These are phyloP conservation scores for Neurospora sp. DNA, from an alignment of 495 filamentous ascomycete species.

Conservation along the genomic window DNA sequence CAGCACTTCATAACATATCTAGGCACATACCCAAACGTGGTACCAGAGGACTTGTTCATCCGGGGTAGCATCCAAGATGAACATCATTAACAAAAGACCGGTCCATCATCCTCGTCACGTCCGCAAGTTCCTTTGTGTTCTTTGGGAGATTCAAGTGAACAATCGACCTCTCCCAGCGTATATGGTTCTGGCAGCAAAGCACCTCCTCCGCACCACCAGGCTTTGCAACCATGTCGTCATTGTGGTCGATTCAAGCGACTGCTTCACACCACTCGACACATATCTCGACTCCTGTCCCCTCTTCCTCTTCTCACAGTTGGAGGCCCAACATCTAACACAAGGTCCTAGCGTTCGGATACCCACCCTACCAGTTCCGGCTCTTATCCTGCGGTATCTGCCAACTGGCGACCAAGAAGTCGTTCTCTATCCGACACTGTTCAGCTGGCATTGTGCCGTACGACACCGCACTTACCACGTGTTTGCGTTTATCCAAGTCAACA, in stretches of 20 bases:
- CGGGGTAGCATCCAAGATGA: neutral
- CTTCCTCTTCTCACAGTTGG: conserved; percentile 29
- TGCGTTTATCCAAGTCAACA: conserved; percentile 19
- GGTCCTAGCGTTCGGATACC: conserved; percentile 4
- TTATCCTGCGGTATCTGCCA: conserved; percentile 10
- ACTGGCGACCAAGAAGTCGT: neutral
- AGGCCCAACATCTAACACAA: conserved; percentile 25
- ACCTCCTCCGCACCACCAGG: conserved; percentile 4
- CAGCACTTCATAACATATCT: neutral
- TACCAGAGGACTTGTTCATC: neutral
- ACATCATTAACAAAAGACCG: neutral
- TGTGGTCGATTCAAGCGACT: conserved; percentile 2
- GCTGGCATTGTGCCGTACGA: conserved; percentile 10
- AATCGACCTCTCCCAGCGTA: conserved; percentile 5
- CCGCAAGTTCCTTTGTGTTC: conserved; percentile 2
- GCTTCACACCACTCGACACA: neutral
- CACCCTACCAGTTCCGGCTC: conserved; percentile 11
- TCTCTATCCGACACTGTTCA: conserved; percentile 21
- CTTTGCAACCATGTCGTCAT: conserved; percentile 7
- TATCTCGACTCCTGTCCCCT: conserved; percentile 6
- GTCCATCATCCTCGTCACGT: neutral
- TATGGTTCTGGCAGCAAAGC: conserved; percentile 8
- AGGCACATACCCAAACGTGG: neutral
- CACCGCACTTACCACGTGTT: conserved; percentile 26
- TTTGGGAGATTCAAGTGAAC: conserved; percentile 6